These are phyloP conservation scores for Noccaea caerulescens DNA, from an alignment of 345 rosid species.

Conservation along the genomic window DNA sequence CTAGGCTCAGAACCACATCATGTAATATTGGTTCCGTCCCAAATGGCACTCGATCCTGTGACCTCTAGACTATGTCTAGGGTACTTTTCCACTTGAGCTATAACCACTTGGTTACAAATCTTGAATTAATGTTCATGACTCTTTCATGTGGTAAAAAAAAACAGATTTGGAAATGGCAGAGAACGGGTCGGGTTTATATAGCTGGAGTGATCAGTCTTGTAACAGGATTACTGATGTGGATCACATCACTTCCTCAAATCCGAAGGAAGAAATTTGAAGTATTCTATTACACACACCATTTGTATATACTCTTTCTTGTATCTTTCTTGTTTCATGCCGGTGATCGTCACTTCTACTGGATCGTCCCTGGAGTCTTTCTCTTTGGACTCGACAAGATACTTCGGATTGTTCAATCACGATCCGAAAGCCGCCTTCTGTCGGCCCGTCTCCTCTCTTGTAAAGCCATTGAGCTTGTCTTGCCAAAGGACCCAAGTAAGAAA, in stretches of 20 bases:
- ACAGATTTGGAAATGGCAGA: conserved; percentile 83
- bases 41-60: too few relatives aligned
- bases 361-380: conserved; percentile 76
- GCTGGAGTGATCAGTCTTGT: conserved; percentile 73
- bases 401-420: conserved; percentile 69
- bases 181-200: conserved; percentile 70
- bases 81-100: too few relatives aligned
- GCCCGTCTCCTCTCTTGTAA: conserved; percentile 63
- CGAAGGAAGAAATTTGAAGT: conserved; percentile 74
- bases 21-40: too few relatives aligned
- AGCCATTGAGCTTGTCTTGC: conserved; percentile 66
- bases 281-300: conserved; percentile 80
- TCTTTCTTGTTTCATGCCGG: conserved; percentile 86
- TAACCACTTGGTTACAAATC: not conserved
- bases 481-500: conserved; percentile 68
- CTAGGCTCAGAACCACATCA: too few relatives aligned
- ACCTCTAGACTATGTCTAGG: too few relatives aligned
- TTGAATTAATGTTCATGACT: not conserved
- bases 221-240: conserved; percentile 70
- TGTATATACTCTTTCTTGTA: conserved; percentile 65
- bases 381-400: conserved; percentile 77
- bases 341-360: conserved; percentile 77
- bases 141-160: conserved; percentile 10
- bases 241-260: conserved; percentile 85
- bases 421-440: conserved; percentile 55